Conservation (phyloP, 1,284 basidiomycete species). For the Heterobasidion parviporum region DNA sequence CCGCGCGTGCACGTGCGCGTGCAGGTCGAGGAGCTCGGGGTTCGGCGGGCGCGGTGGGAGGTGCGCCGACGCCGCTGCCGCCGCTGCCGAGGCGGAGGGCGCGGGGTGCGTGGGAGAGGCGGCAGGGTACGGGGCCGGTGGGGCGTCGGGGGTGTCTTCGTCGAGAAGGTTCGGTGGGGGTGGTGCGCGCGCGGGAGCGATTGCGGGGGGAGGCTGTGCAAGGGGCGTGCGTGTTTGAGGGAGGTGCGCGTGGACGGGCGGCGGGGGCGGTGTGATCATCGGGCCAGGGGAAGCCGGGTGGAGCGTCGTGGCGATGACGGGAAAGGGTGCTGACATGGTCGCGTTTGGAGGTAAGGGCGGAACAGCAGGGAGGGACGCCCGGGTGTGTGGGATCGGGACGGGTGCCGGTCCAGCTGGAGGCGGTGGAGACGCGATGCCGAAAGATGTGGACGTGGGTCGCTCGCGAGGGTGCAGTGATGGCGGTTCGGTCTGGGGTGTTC, state of each 20-base stretch:
- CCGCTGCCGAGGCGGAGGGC: slow-evolving; percentile 2
- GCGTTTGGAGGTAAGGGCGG: no score
- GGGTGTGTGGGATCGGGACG: no score
- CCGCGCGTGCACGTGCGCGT: slow-evolving; percentile 72
- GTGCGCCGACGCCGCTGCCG: slow-evolving; percentile 18
- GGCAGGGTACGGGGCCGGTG: neutral
- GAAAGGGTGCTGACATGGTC: no score
- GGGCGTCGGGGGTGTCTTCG: slow-evolving; percentile 22
- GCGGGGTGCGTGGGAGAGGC: slow-evolving; percentile 4
- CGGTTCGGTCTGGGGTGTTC: neutral
- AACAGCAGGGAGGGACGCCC: no score
- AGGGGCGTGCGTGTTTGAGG: neutral
- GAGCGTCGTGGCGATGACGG: no score
- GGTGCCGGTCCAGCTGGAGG: no score
- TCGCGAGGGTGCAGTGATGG: neutral
- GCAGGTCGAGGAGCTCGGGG: slow-evolving; percentile 82
- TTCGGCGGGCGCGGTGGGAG: slow-evolving; percentile 82
- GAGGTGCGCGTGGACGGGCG: slow-evolving; percentile 2
- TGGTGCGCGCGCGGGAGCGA: neutral
- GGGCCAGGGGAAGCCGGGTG: neutral
- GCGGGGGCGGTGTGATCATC: slow-evolving; percentile 3
- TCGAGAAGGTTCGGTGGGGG: slow-evolving; percentile 26
- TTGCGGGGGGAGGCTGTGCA: slow-evolving; percentile 5
- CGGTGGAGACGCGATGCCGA: neutral
- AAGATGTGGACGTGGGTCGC: neutral